A percentile compares a stretch with the other conserved stretches of the same genome.
Conservation (phyloP, 306 rosid species). For the Cucumis cinereus region DNA sequence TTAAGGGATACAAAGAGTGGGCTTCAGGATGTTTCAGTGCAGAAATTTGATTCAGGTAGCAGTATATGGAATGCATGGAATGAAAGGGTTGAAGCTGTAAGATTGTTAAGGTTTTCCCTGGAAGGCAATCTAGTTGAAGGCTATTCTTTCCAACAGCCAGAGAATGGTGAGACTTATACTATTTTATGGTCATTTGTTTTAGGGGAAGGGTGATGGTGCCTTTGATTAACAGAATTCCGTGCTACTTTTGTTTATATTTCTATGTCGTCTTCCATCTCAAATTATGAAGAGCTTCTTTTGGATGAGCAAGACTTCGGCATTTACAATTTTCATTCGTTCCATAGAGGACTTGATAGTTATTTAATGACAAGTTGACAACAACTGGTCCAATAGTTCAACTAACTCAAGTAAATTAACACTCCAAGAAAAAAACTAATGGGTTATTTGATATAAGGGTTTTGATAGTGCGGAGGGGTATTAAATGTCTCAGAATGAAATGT, state of each 20-base stretch:
- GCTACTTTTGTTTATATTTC: not conserved
- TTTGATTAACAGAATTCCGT: not conserved
- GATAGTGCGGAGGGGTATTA: not conserved
- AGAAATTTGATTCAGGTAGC: slow-evolving; percentile 21
- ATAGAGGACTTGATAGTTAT: not conserved
- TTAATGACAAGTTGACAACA: not conserved
- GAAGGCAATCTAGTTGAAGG: slow-evolving; percentile 49
- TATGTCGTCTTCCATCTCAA: not conserved
- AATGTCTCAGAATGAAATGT: not conserved
- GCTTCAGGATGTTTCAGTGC: slow-evolving; percentile 16
- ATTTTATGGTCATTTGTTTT: not conserved
- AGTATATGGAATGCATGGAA: slow-evolving; percentile 81
- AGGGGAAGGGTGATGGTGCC: not conserved
- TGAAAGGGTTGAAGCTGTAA: slow-evolving; percentile 61
- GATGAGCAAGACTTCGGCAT: not conserved
- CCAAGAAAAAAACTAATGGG: not conserved
- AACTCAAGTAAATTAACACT: not conserved
- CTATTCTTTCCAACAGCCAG: slow-evolving; percentile 17
- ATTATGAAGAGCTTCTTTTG: not conserved
- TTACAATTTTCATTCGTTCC: not conserved
- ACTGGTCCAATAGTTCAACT: not conserved
- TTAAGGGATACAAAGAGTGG: slow-evolving; percentile 14
- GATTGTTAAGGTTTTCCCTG: slow-evolving; percentile 66
- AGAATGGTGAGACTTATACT: slow-evolving; percentile 30
- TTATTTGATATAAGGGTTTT: not conserved